Base-by-base conservation (phyloP, 2,329 filamentous ascomycete genomes). In the Pseudopithomyces maydicus region DNA sequence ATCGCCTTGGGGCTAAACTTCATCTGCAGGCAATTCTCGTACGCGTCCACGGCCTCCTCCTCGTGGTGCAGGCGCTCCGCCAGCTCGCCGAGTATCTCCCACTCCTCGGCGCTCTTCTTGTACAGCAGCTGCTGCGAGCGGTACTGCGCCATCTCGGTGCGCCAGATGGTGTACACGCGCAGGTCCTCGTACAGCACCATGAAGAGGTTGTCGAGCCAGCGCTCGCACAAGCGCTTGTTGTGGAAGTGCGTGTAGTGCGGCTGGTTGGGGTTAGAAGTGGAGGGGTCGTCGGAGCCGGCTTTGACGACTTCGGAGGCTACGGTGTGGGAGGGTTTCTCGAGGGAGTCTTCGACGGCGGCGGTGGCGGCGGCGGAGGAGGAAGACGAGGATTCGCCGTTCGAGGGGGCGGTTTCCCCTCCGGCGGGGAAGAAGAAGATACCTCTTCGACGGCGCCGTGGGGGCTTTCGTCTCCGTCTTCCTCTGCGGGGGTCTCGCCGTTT, bases 131-230 rank as follows among this genome's bases (percentile, higher is more conserved):
- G 90, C 76, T 98, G 94, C 52, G 94, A 91, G 20, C 91, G 89
- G 74, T 93, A 97, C 74, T 98, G 94, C 0, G 92, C 91, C 87
- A 98, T 95, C 75, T 99, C 95, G 0, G 95, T 98, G 55, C 95
- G 89, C 95, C 95, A 99, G 76, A 99, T 99, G 12, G 95, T 99
- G 81, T 99, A 99, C 44, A 99, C 94, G 48, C 95, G 91, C 17
- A 99, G 84, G 71, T 99, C 95, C 76, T 99, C 95, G 75, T 99
- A 99, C 2, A 99, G 84, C 0, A 98, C 95, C 95, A 99, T 99
- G 80, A 99, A 99, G 20, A 99, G 84, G 69, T 96, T 98, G 77
- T 99, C 95, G 2, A 99, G 85, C 95, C 95, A 99, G 66, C 95
- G 88, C 78, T 99, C 95, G 71, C 95, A 99, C 1, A 99, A 85